Conservation (phyloP, 139 green algal species). For the Chlorella sp. region DNA sequence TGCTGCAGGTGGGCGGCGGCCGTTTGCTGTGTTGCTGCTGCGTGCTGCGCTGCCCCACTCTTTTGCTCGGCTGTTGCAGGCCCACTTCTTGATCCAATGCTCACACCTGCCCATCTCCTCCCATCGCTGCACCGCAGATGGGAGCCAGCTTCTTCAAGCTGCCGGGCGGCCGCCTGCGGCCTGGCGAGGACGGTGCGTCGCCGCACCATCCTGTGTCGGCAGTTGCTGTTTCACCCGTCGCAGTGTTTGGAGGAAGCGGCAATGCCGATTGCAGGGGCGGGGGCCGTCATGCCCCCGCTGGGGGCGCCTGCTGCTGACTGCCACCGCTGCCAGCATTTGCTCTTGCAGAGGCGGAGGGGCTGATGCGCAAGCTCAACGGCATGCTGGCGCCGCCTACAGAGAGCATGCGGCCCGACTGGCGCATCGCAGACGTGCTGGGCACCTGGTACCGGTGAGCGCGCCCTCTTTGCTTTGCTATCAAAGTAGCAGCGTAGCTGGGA, state of each 20-base stretch:
- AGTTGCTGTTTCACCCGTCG: too few species aligned
- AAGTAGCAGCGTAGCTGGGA: too few species aligned
- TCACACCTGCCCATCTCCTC: too few species aligned
- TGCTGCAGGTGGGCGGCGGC: conserved; percentile 81
- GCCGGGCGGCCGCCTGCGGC: conserved; percentile 87
- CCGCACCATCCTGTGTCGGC: neutral
- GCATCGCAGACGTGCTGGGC: conserved; percentile 40
- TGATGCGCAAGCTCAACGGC: conserved; percentile 89
- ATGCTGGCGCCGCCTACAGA: conserved; percentile 72
- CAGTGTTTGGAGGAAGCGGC: too few species aligned
- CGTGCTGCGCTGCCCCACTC: too few species aligned
- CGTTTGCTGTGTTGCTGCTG: conserved; percentile 64
- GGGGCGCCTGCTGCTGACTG: neutral
- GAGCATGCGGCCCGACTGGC: conserved; percentile 52
- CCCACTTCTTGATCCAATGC: too few species aligned
- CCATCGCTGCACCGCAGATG: conserved; percentile 60
- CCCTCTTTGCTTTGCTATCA: too few species aligned
- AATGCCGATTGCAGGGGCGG: too few species aligned
- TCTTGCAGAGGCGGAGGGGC: conserved; percentile 83
- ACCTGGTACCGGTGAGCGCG: conserved; percentile 36
- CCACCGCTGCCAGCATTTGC: neutral
- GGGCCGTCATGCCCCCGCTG: conserved; percentile 2
- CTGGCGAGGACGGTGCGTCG: conserved; percentile 89
- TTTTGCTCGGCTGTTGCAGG: too few species aligned
- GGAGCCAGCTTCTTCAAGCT: conserved; percentile 85